These are phyloP conservation scores for Articulospora tetracladia DNA, from an alignment of 495 filamentous ascomycete genomes.

Conservation along the genomic window DNA sequence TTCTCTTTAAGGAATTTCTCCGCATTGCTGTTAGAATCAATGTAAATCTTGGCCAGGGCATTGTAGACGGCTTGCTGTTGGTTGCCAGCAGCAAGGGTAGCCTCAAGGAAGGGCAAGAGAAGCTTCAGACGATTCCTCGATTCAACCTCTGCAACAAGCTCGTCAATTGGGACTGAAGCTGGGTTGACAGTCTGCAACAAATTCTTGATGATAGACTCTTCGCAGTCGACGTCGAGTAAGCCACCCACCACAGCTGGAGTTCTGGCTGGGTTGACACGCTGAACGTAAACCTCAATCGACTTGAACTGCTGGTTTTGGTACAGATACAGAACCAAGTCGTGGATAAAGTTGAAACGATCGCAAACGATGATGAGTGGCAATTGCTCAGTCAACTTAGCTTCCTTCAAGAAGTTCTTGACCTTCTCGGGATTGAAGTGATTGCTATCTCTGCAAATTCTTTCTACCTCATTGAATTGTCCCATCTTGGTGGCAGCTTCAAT, in stretches of 20 bases:
- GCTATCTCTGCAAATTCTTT: conserved; percentile 95
- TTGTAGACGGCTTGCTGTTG: conserved; percentile 98
- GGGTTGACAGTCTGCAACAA: conserved; percentile 86
- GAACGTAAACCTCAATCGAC: conserved; percentile 99
- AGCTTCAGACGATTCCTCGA: conserved; percentile 93
- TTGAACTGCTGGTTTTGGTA: conserved; percentile 99
- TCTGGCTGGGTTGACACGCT: conserved; percentile 92
- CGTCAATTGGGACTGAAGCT: conserved; percentile 85
- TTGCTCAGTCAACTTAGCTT: conserved; percentile 87
- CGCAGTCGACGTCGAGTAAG: conserved; percentile 95
- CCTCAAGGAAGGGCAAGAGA: conserved; percentile 92
- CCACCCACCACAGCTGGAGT: conserved; percentile 94
- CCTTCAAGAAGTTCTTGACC: conserved; percentile 99
- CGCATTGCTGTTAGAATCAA: conserved; percentile 97
- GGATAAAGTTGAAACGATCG: conserved; percentile 97
- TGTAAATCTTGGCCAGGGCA: conserved; percentile 98
- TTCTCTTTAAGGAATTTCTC: conserved; percentile 99
- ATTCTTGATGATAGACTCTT: conserved; percentile 92
- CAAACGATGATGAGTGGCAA: conserved; percentile 97
- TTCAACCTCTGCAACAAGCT: conserved; percentile 94
- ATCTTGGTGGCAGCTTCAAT: conserved; percentile 94
- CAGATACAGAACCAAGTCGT: conserved; percentile 94
- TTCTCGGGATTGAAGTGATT: conserved; percentile 91
- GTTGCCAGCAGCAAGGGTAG: conserved; percentile 84
- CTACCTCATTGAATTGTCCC: conserved; percentile 88